These are phyloP conservation scores for Plantago major DNA, from an alignment of 257 asterid species.

Conservation along the genomic window DNA sequence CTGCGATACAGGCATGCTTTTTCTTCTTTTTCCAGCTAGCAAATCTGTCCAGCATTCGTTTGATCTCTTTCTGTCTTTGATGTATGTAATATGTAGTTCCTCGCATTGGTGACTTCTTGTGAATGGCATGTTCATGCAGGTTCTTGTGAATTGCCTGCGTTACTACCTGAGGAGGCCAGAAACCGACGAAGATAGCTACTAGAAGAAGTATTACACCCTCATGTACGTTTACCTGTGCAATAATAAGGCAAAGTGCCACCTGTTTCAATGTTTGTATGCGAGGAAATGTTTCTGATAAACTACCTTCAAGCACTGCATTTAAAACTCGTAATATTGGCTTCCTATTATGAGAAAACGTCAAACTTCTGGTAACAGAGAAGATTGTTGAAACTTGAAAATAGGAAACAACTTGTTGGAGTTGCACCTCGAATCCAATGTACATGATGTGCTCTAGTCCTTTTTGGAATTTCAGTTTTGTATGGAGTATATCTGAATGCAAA, in stretches of 20 bases:
- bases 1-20: no score
- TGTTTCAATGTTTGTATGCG: conserved; percentile 12
- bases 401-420: no score
- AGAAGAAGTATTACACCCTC: conserved; percentile 21
- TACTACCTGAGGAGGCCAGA: conserved; percentile 87
- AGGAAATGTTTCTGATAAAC: conserved; percentile 12
- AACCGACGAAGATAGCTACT: conserved; percentile 86
- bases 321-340: no score
- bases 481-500: no score
- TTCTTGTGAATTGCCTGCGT: conserved; percentile 82
- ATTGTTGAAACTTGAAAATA: no score
- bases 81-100: background rate
- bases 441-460: no score
- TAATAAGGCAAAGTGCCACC: conserved; percentile 15
- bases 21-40: no score
- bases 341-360: no score
- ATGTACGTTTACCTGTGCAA: background rate
- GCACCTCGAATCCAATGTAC: no score
- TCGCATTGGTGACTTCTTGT: background rate
- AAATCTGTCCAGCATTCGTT: no score
- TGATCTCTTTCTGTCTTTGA: background rate
- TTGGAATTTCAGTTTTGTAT: no score
- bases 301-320: background rate
- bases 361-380: no score
- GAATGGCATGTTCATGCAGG: conserved; percentile 37